Percentiles rank a stretch among this genome's conserved stretches.
Conservation (phyloP, 1,139 yeast genomes). For the Sugiyamaella neomexicana region DNA sequence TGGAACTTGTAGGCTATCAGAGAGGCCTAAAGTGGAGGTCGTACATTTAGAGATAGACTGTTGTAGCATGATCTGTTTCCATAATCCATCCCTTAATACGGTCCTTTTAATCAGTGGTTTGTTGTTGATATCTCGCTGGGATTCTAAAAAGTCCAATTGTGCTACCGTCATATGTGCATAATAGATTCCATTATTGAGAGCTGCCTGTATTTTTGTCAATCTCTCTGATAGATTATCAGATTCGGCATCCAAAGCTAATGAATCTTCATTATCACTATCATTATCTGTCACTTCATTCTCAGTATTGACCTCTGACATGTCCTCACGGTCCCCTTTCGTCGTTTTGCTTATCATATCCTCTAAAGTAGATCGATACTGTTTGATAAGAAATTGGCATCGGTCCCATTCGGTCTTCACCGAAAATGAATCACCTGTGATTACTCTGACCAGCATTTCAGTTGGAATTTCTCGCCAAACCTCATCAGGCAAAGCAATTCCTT, state of each 20-base stretch:
- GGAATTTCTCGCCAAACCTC: slow-evolving; percentile 52
- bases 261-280: background rate
- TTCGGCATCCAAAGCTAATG: background rate
- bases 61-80: slow-evolving; percentile 48
- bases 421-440: slow-evolving; percentile 51
- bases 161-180: slow-evolving; percentile 52
- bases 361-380: background rate
- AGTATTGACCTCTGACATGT: background rate
- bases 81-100: slow-evolving; percentile 48
- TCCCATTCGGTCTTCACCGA: slow-evolving; percentile 57
- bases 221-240: slow-evolving; percentile 4
- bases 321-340: background rate
- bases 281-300: background rate
- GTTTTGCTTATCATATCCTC: background rate
- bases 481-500: slow-evolving; percentile 50
- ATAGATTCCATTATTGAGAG: slow-evolving; percentile 45
- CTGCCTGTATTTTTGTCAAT: slow-evolving; percentile 19
- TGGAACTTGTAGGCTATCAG: slow-evolving; percentile 16
- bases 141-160: slow-evolving; percentile 47
- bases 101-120: slow-evolving; percentile 42
- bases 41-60: slow-evolving; percentile 32
- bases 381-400: slow-evolving; percentile 46
- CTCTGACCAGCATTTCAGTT: slow-evolving; percentile 44
- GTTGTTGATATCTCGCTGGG: slow-evolving; percentile 41
- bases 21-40: slow-evolving; percentile 24